Evolutionary conservation across 352 stramenopile species (phyloP), one percentile per base, ranked within the genome.

Genomic region (Phytopythium litorale): DNA sequence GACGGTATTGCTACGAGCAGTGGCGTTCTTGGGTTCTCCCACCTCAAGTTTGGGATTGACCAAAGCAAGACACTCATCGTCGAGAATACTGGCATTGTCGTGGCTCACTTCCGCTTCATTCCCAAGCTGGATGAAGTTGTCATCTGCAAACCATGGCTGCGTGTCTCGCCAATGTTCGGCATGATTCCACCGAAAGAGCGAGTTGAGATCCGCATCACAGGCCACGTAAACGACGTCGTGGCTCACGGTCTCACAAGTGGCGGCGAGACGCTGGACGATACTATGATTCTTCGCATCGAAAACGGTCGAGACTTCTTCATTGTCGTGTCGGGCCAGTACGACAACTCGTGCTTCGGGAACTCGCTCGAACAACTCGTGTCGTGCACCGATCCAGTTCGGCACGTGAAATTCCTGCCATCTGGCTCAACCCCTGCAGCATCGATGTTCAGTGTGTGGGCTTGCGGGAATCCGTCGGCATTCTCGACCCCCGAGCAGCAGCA

Each of bases 241-340:
- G 94, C 96, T 0, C 89, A 97, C 61, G 64, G 73, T 1, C 70
- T 99, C 12, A 97, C 97, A 56, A 88, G 79, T 28, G 92, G 88
- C 32, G 68, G 84, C 50, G 96, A 99, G 71, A 90, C 77, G 0
- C 71, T 99, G 13, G 93, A 99, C 48, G 97, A 99, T 64, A 97
- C 97, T 7, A 85, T 99, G 65, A 98, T 99, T 38, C 70, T 99
- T 35, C 84, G 97, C 15, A 78, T 99, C 30, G 97, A 99, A 72
- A 98, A 98, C 65, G 97, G 96, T 11, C 78, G 85, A 19, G 97
- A 99, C 64, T 98, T 98, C 60, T 99, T 98, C 66, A 75, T 99
- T 25, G 89, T 92, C 4, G 78, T 99, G 11, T 96, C 79, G 16
- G 97, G 82, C 8, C 76, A 92, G 23, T 99, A 98, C 79, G 88